Evolutionary conservation across 306 rosid species (phyloP), one percentile per base, ranked within the genome.

Genomic region (Senna siamea): DNA sequence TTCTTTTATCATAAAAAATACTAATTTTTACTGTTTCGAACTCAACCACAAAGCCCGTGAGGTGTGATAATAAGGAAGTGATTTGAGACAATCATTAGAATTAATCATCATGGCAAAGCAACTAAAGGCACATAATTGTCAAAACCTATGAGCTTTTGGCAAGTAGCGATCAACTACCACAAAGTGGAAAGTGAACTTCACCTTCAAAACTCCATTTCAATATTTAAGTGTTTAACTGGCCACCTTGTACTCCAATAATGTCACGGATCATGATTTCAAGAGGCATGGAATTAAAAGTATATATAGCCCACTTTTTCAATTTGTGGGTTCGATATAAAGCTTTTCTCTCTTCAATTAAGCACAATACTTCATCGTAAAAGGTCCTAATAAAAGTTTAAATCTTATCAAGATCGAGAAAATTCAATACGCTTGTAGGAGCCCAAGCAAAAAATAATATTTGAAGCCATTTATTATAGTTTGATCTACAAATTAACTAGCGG

Each of bases 101-200:
- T 14, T 37, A 54, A 70, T 70, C 40, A 70, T 70, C 52, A 55
- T 40, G n/a, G 37, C 3, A 37, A 6, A 18, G 48, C 67, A 61
- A 61, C 61, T 37, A 4, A 48, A 12, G 50, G 15, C 60, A 20
- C 54, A 19, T 23, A 37, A 54, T 54, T 43, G 66, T 55, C 63
- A 23, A 51, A 22, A 53, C 76, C 79, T 52, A 67, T 26, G 69
- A 68, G 50, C 61, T 48, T 44, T 77, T 35, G 69, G 77, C 77
- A 69, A 12, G 46, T 17, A 17, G 34, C n/a, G 28, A 4, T 43
- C 66, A 60, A 60, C 28, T 17, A 60, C 34, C 46, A n/a, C 66
- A 35, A 9, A 35, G 15, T 26, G 4, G 0, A 3, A 3, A 41
- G 32, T 26, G 15, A 8, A 5, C 34, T 3, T 3, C 34, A 6